phyloP scores from a whole-genome alignment of 805 yeast species.

The Kluyveromyces lactis region DNA sequence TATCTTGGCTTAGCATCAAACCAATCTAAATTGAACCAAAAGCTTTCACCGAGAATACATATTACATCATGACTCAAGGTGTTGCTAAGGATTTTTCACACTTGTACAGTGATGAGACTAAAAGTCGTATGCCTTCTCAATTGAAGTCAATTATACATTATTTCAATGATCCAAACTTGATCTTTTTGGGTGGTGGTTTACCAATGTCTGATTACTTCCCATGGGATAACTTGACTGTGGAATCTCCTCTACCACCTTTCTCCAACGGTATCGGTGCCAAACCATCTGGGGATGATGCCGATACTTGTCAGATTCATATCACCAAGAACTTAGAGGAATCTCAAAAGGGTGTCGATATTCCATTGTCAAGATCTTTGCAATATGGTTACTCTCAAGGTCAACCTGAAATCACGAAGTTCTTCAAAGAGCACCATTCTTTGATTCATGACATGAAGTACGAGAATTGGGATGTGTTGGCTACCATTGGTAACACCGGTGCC shows the following conservation, averaged over 20 bases:
- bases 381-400: slow-evolving; percentile 85
- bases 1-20: too few species aligned
- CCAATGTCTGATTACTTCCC: slow-evolving; percentile 92
- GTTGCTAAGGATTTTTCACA: slow-evolving; percentile 67
- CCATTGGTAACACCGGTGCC: slow-evolving; percentile 84
- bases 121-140: slow-evolving; percentile 66
- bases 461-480: slow-evolving; percentile 66
- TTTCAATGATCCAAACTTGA: slow-evolving; percentile 62
- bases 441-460: slow-evolving; percentile 40
- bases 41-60: too few species aligned
- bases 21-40: too few species aligned
- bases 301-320: slow-evolving; percentile 15
- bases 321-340: slow-evolving; percentile 34
- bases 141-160: slow-evolving; percentile 80
- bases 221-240: slow-evolving; percentile 64
- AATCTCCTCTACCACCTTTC: slow-evolving; percentile 76
- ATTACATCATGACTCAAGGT: slow-evolving; percentile 23
- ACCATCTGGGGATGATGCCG: slow-evolving; percentile 29
- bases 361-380: slow-evolving; percentile 80
- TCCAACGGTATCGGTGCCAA: slow-evolving; percentile 68
- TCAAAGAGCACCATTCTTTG: slow-evolving; percentile 65
- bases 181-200: slow-evolving; percentile 92
- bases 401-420: slow-evolving; percentile 54
- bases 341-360: slow-evolving; percentile 49
- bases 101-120: slow-evolving; percentile 70